These are phyloP conservation scores for Arthrocladium fulminans DNA, from an alignment of 2,329 filamentous ascomycete species.

Conservation along the genomic window DNA sequence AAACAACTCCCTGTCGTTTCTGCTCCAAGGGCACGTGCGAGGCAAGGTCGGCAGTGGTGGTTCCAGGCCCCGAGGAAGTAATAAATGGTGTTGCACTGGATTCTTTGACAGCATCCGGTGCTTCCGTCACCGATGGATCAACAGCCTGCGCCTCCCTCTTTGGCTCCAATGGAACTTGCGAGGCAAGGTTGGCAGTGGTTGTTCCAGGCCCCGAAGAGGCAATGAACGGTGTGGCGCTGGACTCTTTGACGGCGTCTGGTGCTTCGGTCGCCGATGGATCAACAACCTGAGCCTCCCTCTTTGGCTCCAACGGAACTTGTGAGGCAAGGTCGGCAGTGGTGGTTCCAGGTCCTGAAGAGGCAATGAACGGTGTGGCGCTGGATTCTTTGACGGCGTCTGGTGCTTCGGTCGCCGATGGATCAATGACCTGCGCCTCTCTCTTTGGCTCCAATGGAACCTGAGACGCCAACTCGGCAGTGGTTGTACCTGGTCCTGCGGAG, in stretches of 20 bases:
- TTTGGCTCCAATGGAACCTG: slow-evolving; percentile 35
- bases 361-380: slow-evolving; percentile 1
- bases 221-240: slow-evolving; percentile 1
- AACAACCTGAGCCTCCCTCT: slow-evolving; percentile 16
- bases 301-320: slow-evolving; percentile 26
- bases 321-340: slow-evolving; percentile 53
- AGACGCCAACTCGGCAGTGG: slow-evolving; percentile 38
- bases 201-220: slow-evolving; percentile 7
- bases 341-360: slow-evolving; percentile 8
- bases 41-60: slow-evolving; percentile 53
- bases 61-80: slow-evolving; percentile 5
- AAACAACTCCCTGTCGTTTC: slow-evolving; percentile 15
- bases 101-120: slow-evolving; percentile 38
- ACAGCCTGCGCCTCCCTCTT: slow-evolving; percentile 17
- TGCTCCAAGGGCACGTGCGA: slow-evolving; percentile 28
- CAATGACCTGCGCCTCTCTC: slow-evolving; percentile 10
- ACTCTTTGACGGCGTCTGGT: slow-evolving; percentile 59
- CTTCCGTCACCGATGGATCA: slow-evolving; percentile 30
- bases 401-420: slow-evolving; percentile 53
- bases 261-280: slow-evolving; percentile 47
- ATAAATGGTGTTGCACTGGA: slow-evolving; percentile 42
- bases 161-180: slow-evolving; percentile 27
- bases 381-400: slow-evolving; percentile 59
- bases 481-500: slow-evolving; percentile 42
- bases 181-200: slow-evolving; percentile 53